Percentiles rank a stretch among this genome's conserved stretches.
These are phyloP conservation scores for Suillus discolor DNA, from an alignment of 768 basidiomycete genomes.

Conservation along the genomic window DNA sequence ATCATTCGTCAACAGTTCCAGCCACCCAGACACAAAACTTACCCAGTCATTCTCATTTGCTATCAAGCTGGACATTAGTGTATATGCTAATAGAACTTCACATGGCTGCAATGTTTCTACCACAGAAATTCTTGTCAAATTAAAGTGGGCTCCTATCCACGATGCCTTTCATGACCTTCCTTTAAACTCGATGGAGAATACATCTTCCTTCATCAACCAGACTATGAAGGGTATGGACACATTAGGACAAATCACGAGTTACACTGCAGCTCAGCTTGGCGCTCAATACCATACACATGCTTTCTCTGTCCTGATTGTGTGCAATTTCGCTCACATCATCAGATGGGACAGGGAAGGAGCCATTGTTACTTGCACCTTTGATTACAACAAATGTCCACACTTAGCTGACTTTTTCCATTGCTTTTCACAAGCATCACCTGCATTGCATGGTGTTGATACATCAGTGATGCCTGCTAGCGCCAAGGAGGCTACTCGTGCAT, in stretches of 20 bases:
- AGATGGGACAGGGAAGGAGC: constrained; percentile 18
- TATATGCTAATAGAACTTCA: not conserved
- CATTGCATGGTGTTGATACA: constrained; percentile 24
- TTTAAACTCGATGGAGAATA: not conserved
- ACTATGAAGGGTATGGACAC: constrained; percentile 9
- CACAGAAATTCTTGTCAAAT: not conserved
- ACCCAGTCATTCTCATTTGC: not conserved
- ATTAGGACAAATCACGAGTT: constrained; percentile 21
- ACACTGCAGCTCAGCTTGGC: constrained; percentile 19
- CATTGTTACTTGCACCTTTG: constrained; percentile 19
- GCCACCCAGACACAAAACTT: too few species aligned
- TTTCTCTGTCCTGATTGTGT: constrained; percentile 18
- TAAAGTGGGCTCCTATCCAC: not conserved
- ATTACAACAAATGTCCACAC: constrained; percentile 19
- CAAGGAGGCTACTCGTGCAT: not conserved
- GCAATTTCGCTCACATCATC: constrained; percentile 10
- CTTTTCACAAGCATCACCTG: constrained; percentile 19
- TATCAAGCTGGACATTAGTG: not conserved
- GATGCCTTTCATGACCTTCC: not conserved
- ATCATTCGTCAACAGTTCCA: too few species aligned
- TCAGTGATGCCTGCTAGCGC: constrained; percentile 16
- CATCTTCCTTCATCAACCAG: not conserved
- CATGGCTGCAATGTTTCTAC: not conserved
- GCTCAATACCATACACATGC: constrained; percentile 20
- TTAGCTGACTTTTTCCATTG: constrained; percentile 26